These are phyloP conservation scores for Kwoniella shandongensis DNA, from an alignment of 768 basidiomycete genomes.

Conservation along the genomic window DNA sequence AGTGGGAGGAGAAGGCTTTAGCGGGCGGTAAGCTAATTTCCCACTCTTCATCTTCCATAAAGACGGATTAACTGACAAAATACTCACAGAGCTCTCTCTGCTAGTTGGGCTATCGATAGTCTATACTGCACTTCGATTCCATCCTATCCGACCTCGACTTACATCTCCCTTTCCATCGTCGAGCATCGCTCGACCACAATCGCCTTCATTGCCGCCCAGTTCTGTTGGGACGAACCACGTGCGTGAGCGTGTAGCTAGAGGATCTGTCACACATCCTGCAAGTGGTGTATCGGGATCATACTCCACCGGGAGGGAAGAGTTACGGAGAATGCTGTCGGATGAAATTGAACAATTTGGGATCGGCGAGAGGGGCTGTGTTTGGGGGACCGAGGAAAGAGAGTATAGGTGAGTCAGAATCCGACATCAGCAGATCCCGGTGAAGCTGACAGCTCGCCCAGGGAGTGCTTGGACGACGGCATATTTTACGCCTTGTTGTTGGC, in stretches of 20 bases:
- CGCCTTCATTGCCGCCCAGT: slow-evolving; percentile 14
- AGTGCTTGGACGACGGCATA: slow-evolving; percentile 80
- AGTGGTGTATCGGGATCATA: slow-evolving; percentile 2
- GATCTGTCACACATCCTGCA: slow-evolving; percentile 2
- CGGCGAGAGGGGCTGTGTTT: slow-evolving; percentile 45
- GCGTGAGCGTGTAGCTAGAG: slow-evolving; percentile 13
- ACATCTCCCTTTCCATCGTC: slow-evolving; percentile 11
- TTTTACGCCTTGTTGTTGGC: slow-evolving; percentile 79
- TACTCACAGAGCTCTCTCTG: slow-evolving; percentile 30
- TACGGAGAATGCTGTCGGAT: slow-evolving; percentile 5
- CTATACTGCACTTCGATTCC: slow-evolving; percentile 22
- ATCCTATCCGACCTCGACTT: slow-evolving; percentile 10
- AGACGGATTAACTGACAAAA: no score
- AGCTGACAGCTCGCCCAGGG: slow-evolving; percentile 56
- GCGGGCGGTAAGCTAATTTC: slow-evolving; percentile 34
- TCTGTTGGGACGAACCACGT: slow-evolving; percentile 6
- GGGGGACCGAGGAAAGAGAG: slow-evolving; percentile 53
- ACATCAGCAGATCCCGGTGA: not conserved
- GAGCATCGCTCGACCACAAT: slow-evolving; percentile 10
- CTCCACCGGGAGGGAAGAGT: slow-evolving; percentile 1
- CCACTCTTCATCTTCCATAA: no score
- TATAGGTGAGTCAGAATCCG: slow-evolving; percentile 35
- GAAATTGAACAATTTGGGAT: slow-evolving; percentile 22
- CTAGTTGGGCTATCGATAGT: slow-evolving; percentile 37
- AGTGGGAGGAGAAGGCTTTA: slow-evolving; percentile 40